These are phyloP conservation scores for Spinacia oleracea DNA, from an alignment of 179 eudicot genomes.

Conservation along the genomic window DNA sequence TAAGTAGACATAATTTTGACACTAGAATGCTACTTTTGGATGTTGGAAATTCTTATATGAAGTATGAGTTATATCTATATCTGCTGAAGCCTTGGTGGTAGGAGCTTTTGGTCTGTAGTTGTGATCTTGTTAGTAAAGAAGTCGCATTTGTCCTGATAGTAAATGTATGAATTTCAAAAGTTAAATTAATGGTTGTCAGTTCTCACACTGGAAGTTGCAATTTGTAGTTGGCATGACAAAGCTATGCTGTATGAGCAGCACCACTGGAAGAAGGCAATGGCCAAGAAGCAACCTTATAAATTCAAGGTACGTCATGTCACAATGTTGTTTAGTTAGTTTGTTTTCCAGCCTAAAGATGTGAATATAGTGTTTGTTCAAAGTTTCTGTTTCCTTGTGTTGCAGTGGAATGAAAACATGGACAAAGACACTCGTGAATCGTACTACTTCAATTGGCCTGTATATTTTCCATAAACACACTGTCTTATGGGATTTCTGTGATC, in stretches of 20 bases:
- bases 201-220: slow-evolving; percentile 8
- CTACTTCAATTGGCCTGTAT: slow-evolving; percentile 87
- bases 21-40: background rate
- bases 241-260: slow-evolving; percentile 84
- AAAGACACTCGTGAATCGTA: slow-evolving; percentile 67
- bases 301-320: slow-evolving; percentile 55
- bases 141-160: background rate
- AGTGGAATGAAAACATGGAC: slow-evolving; percentile 80
- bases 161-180: background rate
- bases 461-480: slow-evolving; percentile 48
- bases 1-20: background rate
- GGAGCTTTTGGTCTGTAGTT: background rate
- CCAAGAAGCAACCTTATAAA: slow-evolving; percentile 62
- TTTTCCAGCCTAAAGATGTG: background rate
- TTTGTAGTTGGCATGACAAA: slow-evolving; percentile 85
- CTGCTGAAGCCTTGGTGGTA: background rate
- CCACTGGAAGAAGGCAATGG: slow-evolving; percentile 89
- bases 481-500: background rate
- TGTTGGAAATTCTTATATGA: background rate
- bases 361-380: background rate
- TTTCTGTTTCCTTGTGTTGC: slow-evolving; percentile 31
- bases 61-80: too few species aligned
- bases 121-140: background rate
- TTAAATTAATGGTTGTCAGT: background rate
- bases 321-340: slow-evolving; percentile 1